Evolutionary conservation across 495 filamentous ascomycete genomes (phyloP).

Genomic region (Xylaria nigripes): DNA sequence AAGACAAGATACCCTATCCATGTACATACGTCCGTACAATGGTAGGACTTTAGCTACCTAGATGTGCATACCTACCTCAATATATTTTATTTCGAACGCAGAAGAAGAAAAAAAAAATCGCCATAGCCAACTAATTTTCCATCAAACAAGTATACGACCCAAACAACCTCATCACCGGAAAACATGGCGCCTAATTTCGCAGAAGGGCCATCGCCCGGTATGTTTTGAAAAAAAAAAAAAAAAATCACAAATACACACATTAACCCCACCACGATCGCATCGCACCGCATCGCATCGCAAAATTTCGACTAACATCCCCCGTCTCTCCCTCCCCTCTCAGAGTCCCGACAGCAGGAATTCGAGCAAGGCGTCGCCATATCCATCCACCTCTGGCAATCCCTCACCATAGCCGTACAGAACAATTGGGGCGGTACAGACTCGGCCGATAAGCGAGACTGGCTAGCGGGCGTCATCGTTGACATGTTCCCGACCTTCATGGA

Average conservation of each 20-base stretch:
- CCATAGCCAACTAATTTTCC: not conserved
- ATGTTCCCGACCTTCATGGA: constrained; percentile 50
- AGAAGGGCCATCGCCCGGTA: constrained; percentile 22
- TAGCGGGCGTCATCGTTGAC: constrained; percentile 80
- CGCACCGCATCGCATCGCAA: not conserved
- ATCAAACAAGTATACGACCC: not conserved
- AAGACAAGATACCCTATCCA: not conserved
- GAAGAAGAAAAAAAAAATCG: not conserved
- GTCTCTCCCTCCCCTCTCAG: constrained; percentile 37
- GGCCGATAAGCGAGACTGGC: constrained; percentile 88
- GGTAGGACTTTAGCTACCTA: too few relatives aligned
- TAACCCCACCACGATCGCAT: constrained; percentile 8
- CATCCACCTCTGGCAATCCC: constrained; percentile 75
- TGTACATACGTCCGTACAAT: too few relatives aligned
- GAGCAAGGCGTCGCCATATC: constrained; percentile 74
- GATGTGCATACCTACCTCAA: not conserved
- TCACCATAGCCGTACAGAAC: constrained; percentile 78
- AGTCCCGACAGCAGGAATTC: constrained; percentile 62
- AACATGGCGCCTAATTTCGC: constrained; percentile 15
- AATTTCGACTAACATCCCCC: constrained; percentile 13
- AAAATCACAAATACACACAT: not conserved
- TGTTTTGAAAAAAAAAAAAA: not conserved
- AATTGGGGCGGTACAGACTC: constrained; percentile 84
- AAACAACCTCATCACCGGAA: not conserved
- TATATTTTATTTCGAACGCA: too few relatives aligned